Conservation (phyloP, 1,284 basidiomycete species). For the Ganoderma sp. region DNA sequence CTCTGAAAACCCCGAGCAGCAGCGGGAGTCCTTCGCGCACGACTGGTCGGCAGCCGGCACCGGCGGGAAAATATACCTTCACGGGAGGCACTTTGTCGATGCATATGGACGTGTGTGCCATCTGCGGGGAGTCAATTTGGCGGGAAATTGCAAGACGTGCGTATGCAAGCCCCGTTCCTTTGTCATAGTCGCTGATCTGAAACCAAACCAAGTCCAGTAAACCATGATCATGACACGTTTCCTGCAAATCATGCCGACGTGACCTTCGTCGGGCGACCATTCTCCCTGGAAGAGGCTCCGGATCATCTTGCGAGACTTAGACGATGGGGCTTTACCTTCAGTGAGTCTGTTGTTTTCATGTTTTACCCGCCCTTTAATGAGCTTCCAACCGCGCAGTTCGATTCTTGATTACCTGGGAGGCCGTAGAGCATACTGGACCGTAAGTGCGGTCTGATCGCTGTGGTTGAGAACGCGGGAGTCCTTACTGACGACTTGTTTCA, state of each 20-base stretch:
- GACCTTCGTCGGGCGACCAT: constrained; percentile 84
- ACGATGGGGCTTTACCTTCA: constrained; percentile 86
- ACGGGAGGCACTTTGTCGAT: constrained; percentile 82
- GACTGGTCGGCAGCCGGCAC: constrained; percentile 72
- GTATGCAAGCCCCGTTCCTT: constrained; percentile 40
- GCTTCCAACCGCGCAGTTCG: constrained; percentile 58
- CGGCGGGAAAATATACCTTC: constrained; percentile 58
- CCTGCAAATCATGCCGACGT: constrained; percentile 65
- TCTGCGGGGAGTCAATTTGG: constrained; percentile 82
- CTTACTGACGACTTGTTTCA: constrained; percentile 38
- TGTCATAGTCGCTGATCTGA: constrained; percentile 6
- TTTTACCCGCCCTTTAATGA: constrained; percentile 6
- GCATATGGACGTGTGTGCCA: constrained; percentile 75
- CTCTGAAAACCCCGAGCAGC: constrained; percentile 30
- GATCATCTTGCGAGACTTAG: constrained; percentile 81
- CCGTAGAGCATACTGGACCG: constrained; percentile 90
- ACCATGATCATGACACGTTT: constrained; percentile 68
- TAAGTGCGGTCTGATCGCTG: constrained; percentile 48
- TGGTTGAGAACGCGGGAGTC: not conserved
- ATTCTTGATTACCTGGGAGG: constrained; percentile 96
- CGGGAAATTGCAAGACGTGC: constrained; percentile 84
- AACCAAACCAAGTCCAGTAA: constrained; percentile 55
- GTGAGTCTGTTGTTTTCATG: constrained; percentile 50
- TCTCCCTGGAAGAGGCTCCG: constrained; percentile 82
- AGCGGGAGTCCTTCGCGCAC: constrained; percentile 58